Percentiles rank a stretch among this genome's conserved stretches.
These are phyloP conservation scores for Rubia balearica DNA, from an alignment of 305 asterid genomes.

Conservation along the genomic window DNA sequence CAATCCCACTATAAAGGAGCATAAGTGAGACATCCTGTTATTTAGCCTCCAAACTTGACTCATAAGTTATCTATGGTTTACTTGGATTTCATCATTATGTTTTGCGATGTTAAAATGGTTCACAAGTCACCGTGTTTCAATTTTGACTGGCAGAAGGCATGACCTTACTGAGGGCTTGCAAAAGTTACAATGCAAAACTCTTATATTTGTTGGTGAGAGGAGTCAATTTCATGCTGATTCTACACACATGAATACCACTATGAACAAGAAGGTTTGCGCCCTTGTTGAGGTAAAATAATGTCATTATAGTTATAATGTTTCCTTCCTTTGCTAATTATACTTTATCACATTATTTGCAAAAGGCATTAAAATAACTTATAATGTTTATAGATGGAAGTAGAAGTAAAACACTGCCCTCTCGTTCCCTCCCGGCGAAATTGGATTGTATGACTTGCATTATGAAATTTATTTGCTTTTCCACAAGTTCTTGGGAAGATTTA, in stretches of 20 bases:
- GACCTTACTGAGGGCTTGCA: conserved; percentile 21
- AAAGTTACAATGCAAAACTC: conserved; percentile 19
- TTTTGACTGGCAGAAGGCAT: conserved; percentile 15
- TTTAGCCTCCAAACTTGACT: background rate
- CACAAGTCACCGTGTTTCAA: background rate
- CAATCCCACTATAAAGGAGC: background rate
- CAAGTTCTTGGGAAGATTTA: background rate
- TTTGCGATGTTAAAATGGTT: background rate
- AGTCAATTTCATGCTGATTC: conserved; percentile 24
- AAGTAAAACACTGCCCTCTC: too few species aligned
- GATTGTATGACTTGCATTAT: background rate
- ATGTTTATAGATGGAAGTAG: background rate
- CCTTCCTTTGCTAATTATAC: background rate
- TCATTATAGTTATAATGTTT: background rate
- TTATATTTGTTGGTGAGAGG: conserved; percentile 26
- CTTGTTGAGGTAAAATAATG: conserved; percentile 22
- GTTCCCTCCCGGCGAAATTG: too few species aligned
- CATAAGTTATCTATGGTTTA: background rate
- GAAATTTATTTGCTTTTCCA: background rate
- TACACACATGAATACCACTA: conserved; percentile 17
- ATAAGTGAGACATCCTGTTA: background rate
- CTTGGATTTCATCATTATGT: background rate
- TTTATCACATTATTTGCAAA: background rate
- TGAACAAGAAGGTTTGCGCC: conserved; percentile 18
- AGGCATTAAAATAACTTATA: background rate